phyloP scores from a whole-genome alignment of 1,139 yeast species.

The Lodderomyces oxycetoniae region DNA sequence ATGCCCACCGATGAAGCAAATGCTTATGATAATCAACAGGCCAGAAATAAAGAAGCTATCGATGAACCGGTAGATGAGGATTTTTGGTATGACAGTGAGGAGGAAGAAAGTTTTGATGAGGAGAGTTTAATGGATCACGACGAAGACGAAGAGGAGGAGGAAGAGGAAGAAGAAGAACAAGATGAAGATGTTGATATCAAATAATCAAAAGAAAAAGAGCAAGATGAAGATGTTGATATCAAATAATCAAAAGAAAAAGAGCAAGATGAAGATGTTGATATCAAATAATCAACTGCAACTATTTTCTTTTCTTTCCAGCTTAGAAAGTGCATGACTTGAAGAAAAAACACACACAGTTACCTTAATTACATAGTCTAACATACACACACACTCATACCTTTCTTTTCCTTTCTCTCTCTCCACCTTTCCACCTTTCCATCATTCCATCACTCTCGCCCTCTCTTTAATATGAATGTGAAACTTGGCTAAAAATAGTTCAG shows the following conservation, averaged over 20 bases:
- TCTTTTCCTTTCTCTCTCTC: too few species aligned
- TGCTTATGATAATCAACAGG: conserved; percentile 53
- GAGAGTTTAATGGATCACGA: conserved; percentile 52
- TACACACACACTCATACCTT: too few species aligned
- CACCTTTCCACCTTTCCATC: too few species aligned
- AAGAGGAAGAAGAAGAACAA: conserved; percentile 54
- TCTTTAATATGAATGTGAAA: too few species aligned
- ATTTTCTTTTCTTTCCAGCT: too few species aligned
- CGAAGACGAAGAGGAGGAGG: conserved; percentile 55
- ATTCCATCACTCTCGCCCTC: too few species aligned
- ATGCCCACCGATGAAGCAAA: conserved; percentile 64
- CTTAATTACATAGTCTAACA: too few species aligned
- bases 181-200: conserved; percentile 31
- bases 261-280: conserved; percentile 34
- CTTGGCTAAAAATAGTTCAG: too few species aligned
- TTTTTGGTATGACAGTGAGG: conserved; percentile 78
- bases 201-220: background rate
- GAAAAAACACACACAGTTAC: too few species aligned
- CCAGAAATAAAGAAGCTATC: conserved; percentile 40
- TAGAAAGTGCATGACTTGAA: too few species aligned
- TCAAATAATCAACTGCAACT: background rate
- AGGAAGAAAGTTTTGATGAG: conserved; percentile 49
- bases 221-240: conserved; percentile 47
- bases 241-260: conserved; percentile 57
- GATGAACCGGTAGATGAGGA: conserved; percentile 73